phyloP scores from a whole-genome alignment of 805 yeast species.

The Yamadazyma insecticola region DNA sequence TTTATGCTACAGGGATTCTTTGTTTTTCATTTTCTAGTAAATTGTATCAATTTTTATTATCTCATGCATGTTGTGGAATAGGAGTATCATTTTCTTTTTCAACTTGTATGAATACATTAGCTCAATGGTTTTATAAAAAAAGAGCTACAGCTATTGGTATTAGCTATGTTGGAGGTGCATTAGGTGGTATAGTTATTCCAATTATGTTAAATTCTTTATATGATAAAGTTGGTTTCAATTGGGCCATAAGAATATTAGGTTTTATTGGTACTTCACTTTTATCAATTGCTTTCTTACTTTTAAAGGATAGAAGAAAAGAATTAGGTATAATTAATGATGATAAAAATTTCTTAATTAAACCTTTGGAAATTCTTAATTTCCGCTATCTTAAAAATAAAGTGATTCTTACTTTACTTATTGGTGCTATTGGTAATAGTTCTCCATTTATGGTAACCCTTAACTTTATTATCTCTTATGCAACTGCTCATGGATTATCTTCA shows the following conservation, averaged over 20 bases:
- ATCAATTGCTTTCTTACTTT: constrained; percentile 13
- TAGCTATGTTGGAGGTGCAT: constrained; percentile 26
- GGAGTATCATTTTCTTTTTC: constrained; percentile 27
- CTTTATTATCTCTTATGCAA: constrained; percentile 18
- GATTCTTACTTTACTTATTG: constrained; percentile 14
- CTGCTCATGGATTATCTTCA: constrained; percentile 14
- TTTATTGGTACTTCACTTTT: constrained; percentile 18
- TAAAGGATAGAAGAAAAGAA: constrained; percentile 14
- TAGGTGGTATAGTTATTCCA: constrained; percentile 25
- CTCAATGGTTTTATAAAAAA: constrained; percentile 23
- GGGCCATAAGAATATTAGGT: constrained; percentile 23
- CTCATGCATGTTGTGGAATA: constrained; percentile 22
- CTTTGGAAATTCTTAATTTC: constrained; percentile 15
- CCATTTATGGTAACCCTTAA: constrained; percentile 19
- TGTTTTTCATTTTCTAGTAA: constrained; percentile 20
- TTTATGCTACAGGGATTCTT: constrained; percentile 21
- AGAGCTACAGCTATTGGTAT: constrained; percentile 24
- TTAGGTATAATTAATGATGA: neutral
- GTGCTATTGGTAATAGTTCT: constrained; percentile 19
- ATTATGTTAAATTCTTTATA: constrained; percentile 21
- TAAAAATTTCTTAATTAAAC: constrained; percentile 5
- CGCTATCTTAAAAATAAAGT: constrained; percentile 13
- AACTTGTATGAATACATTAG: constrained; percentile 21
- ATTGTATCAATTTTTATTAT: constrained; percentile 21
- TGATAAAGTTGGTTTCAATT: constrained; percentile 21